Evolutionary conservation across 345 rosid genomes (phyloP).

Genomic region (Schrenkiella parvula): DNA sequence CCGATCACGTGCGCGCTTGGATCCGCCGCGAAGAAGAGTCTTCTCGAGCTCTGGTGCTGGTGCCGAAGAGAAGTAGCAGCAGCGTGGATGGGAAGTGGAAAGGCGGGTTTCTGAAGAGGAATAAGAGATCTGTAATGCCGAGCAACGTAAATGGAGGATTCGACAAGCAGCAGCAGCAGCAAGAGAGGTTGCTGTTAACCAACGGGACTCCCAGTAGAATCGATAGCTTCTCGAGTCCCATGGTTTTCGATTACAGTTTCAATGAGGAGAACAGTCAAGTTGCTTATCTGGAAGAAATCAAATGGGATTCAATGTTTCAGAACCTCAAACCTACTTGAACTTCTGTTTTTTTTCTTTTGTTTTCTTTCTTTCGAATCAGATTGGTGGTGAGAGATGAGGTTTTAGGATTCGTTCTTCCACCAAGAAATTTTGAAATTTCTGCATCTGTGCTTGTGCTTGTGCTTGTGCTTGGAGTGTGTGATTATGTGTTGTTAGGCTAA

Average conservation of each 20-base stretch:
- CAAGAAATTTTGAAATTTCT: conserved; percentile 4
- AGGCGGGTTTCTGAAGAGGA: conserved; percentile 66
- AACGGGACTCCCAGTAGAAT: conserved; percentile 53
- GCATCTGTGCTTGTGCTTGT: background rate
- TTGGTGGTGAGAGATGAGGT: conserved; percentile 61
- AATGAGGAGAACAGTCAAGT: conserved; percentile 48
- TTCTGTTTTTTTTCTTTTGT: background rate
- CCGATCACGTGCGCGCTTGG: conserved; percentile 51
- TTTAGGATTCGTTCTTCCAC: conserved; percentile 63
- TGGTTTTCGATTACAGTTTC: conserved; percentile 42
- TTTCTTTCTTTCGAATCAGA: background rate
- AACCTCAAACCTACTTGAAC: conserved; percentile 80
- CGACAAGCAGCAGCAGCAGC: conserved; percentile 33
- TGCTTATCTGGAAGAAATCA: conserved; percentile 50
- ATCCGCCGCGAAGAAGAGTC: conserved; percentile 46
- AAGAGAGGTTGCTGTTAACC: conserved; percentile 60
- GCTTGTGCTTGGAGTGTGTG: conserved; percentile 14
- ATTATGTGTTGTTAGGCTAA: conserved; percentile 2
- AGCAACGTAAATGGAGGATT: conserved; percentile 24
- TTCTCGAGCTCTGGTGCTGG: conserved; percentile 53
- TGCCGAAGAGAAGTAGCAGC: conserved; percentile 29
- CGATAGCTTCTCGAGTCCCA: conserved; percentile 58
- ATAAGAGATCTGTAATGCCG: conserved; percentile 41
- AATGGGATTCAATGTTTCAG: conserved; percentile 96
- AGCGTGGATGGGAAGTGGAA: conserved; percentile 42